Conservation (phyloP, 2,329 filamentous ascomycete genomes). For the Phialocephala subalpina region DNA sequence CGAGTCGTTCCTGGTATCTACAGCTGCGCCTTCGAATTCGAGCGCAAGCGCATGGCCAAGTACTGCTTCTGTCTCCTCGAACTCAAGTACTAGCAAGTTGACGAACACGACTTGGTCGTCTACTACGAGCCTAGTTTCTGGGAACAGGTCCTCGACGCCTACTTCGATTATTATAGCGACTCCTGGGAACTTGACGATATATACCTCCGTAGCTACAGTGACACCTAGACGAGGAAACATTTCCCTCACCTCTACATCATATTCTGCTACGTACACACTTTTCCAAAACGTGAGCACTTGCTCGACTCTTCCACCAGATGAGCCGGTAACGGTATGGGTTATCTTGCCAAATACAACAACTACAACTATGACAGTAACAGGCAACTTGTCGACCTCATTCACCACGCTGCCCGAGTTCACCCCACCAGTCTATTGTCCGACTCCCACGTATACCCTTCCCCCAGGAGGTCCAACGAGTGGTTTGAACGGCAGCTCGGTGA, state of each 20-base stretch:
- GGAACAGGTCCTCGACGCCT: background rate
- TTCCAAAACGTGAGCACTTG: constrained; percentile 16
- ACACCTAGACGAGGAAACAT: background rate
- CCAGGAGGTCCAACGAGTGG: background rate
- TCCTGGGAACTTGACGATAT: background rate
- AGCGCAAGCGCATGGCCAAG: too few relatives aligned
- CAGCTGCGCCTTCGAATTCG: too few relatives aligned
- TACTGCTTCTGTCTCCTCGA: background rate
- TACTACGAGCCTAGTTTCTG: background rate
- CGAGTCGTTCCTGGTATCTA: background rate
- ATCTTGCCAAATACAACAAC: constrained; percentile 40
- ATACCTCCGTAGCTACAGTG: background rate
- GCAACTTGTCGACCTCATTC: constrained; percentile 28
- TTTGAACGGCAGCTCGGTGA: background rate
- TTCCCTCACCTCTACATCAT: background rate
- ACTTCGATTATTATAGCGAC: background rate
- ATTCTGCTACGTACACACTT: background rate
- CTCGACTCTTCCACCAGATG: constrained; percentile 19
- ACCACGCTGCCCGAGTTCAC: constrained; percentile 35
- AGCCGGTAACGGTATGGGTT: constrained; percentile 33
- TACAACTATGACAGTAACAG: constrained; percentile 34
- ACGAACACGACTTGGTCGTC: background rate
- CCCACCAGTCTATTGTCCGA: constrained; percentile 35
- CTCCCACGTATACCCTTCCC: background rate
- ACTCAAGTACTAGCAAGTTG: background rate